Conservation (phyloP, 2,329 filamentous ascomycete species). For the Botrytis byssoidea region DNA sequence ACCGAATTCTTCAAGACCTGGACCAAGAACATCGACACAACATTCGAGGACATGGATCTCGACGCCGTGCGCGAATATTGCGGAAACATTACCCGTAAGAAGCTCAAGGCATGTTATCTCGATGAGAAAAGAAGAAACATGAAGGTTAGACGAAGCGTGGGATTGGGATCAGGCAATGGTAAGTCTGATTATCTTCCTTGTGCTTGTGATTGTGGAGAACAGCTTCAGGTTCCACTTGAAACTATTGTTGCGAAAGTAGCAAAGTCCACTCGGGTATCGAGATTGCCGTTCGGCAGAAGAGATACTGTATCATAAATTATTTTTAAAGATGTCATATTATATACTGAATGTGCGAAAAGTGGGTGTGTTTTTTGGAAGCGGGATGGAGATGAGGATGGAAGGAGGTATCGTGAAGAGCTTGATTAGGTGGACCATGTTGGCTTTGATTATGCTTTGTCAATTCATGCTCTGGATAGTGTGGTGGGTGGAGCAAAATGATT, state of each 20-base stretch:
- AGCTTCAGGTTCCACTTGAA: conserved; percentile 13
- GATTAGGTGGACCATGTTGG: conserved; percentile 13
- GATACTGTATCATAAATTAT: conserved; percentile 11
- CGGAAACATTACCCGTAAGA: conserved; percentile 16
- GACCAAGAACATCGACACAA: conserved; percentile 18
- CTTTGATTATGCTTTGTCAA: conserved; percentile 18
- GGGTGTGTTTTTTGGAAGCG: background rate
- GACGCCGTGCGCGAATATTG: conserved; percentile 18
- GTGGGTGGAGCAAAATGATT: conserved; percentile 13
- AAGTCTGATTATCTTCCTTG: conserved; percentile 19
- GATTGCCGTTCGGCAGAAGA: conserved; percentile 13
- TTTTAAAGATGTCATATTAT: conserved; percentile 4
- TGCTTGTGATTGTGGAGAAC: conserved; percentile 12
- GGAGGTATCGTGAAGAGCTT: background rate
- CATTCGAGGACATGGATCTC: conserved; percentile 20
- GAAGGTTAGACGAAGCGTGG: conserved; percentile 2
- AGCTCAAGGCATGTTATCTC: conserved; percentile 19
- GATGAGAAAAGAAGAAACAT: conserved; percentile 19
- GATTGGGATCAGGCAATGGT: conserved; percentile 11
- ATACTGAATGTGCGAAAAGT: conserved; percentile 20
- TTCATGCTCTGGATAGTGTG: conserved; percentile 15
- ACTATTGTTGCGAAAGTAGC: background rate
- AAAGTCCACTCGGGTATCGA: conserved; percentile 5
- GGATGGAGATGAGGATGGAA: conserved; percentile 12
- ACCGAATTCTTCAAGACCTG: conserved; percentile 19